Conservation (phyloP, 2,329 filamentous ascomycete genomes). For the Colletotrichum magnum region DNA sequence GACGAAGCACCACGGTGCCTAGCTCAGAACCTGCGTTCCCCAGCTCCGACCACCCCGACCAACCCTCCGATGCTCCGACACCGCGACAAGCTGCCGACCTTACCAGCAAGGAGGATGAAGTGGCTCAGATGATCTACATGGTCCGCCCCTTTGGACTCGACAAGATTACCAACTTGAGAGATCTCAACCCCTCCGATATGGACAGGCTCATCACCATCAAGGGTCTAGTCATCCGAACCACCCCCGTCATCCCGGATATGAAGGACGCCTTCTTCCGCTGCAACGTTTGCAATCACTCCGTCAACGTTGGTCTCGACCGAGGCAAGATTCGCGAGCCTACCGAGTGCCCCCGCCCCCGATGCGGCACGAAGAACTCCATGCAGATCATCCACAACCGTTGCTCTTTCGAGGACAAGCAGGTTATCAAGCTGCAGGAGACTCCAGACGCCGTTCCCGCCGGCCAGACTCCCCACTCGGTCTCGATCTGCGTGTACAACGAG, state of each 20-base stretch:
- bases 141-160: constrained; percentile 93
- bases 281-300: constrained; percentile 90
- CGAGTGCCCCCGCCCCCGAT: constrained; percentile 85
- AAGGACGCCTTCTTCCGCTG: constrained; percentile 99
- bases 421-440: constrained; percentile 98
- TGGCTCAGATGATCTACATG: constrained; percentile 84
- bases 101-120: constrained; percentile 81
- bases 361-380: constrained; percentile 93
- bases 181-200: constrained; percentile 87
- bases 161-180: constrained; percentile 88
- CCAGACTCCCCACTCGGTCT: constrained; percentile 97
- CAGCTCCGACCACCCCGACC: constrained; percentile 80
- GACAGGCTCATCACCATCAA: constrained; percentile 97
- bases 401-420: constrained; percentile 95
- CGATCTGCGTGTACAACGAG: constrained; percentile 96
- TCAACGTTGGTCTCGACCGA: constrained; percentile 92
- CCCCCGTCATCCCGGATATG: constrained; percentile 98
- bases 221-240: constrained; percentile 94
- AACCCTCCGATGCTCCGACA: constrained; percentile 56
- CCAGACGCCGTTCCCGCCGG: constrained; percentile 95
- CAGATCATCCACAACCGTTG: constrained; percentile 98
- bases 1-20: constrained; percentile 53
- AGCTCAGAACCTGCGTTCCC: constrained; percentile 85
- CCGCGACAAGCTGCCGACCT: constrained; percentile 61
- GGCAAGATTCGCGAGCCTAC: constrained; percentile 97